phyloP scores from a whole-genome alignment of 768 basidiomycete genomes.

The Tricholoma flavovirens region DNA sequence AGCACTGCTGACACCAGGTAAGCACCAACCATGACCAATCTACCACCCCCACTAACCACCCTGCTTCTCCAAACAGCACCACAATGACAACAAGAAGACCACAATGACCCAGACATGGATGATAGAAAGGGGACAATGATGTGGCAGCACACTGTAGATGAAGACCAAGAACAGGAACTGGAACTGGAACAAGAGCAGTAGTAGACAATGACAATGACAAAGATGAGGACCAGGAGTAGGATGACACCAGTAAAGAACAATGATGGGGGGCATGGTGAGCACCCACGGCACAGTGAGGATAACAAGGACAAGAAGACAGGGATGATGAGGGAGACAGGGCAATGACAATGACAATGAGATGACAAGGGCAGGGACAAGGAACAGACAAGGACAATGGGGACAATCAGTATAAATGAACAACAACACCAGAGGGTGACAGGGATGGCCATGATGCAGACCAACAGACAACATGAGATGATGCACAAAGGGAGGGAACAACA shows the following conservation, averaged over 20 bases:
- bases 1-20: background rate
- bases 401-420: too few relatives aligned
- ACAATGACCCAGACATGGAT: background rate
- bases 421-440: background rate
- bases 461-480: background rate
- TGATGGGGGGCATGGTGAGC: background rate
- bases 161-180: too few relatives aligned
- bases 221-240: background rate
- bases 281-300: background rate
- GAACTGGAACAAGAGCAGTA: background rate
- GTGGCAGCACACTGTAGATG: too few relatives aligned
- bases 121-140: background rate
- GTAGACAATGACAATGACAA: background rate
- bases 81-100: too few relatives aligned
- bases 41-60: background rate
- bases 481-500: background rate
- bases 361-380: background rate
- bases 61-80: background rate
- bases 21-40: background rate
- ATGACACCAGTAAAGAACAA: background rate
- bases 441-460: background rate
- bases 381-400: background rate
- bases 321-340: background rate
- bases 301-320: background rate
- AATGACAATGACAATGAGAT: background rate